phyloP scores from a whole-genome alignment of 139 green algal genomes.

The Picochlorum sp. region DNA sequence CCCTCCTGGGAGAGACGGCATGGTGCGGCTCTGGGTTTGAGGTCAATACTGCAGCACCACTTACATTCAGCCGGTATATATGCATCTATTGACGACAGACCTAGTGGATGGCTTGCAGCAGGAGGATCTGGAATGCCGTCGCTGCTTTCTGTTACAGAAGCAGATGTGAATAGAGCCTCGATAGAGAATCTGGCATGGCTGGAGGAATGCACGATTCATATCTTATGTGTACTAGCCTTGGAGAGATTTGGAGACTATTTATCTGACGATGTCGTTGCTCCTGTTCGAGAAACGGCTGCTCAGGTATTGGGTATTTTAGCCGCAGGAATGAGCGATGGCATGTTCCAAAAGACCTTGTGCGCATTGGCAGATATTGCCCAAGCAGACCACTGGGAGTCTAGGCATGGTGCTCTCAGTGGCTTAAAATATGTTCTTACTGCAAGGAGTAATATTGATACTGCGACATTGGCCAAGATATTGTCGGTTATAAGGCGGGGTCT shows the following conservation, averaged over 20 bases:
- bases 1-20: conserved; percentile 54
- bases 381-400: conserved; percentile 37
- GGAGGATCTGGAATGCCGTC: conserved; percentile 28
- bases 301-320: conserved; percentile 76
- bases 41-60: conserved; percentile 70
- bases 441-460: conserved; percentile 1
- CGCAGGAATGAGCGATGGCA: conserved; percentile 18
- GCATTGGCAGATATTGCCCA: conserved; percentile 52
- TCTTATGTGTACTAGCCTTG: conserved; percentile 87
- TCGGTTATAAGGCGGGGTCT: conserved; percentile 49
- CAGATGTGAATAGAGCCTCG: conserved; percentile 28
- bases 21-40: conserved; percentile 70
- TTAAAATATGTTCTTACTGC: conserved; percentile 86
- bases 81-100: conserved; percentile 7
- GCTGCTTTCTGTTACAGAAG: conserved; percentile 27
- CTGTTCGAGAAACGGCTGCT: conserved; percentile 86
- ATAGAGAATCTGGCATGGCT: conserved; percentile 64
- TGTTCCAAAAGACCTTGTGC: conserved; percentile 38
- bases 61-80: conserved; percentile 39
- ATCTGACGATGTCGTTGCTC: conserved; percentile 84
- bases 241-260: conserved; percentile 93
- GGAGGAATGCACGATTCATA: conserved; percentile 65
- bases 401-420: conserved; percentile 71
- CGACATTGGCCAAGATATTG: conserved; percentile 54
- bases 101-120: conserved; percentile 23